Percentiles rank a stretch among this genome's conserved stretches.
These are phyloP conservation scores for Madurella mycetomatis DNA, from an alignment of 2,329 filamentous ascomycete genomes.

Conservation along the genomic window DNA sequence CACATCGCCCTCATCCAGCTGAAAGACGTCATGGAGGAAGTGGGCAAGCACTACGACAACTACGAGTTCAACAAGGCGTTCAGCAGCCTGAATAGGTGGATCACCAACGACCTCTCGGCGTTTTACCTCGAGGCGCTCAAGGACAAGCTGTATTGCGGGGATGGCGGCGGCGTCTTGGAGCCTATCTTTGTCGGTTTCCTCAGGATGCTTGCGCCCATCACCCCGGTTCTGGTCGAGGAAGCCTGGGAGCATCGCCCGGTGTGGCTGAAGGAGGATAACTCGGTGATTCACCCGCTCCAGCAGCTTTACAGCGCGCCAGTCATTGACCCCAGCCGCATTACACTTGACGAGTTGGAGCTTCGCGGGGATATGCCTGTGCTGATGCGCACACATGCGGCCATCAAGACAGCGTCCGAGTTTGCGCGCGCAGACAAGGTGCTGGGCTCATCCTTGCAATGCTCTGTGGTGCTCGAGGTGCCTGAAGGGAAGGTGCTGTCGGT, in stretches of 20 bases:
- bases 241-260: conserved; percentile 73
- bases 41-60: conserved; percentile 60
- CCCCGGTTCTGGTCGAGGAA: conserved; percentile 81
- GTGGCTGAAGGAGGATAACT: conserved; percentile 51
- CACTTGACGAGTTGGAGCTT: conserved; percentile 35
- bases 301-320: conserved; percentile 46
- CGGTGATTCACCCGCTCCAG: conserved; percentile 39
- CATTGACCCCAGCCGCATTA: conserved; percentile 38
- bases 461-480: conserved; percentile 54
- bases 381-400: conserved; percentile 55
- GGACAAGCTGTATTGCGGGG: conserved; percentile 83
- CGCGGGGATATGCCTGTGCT: conserved; percentile 44
- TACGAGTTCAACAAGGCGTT: conserved; percentile 82
- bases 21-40: conserved; percentile 57
- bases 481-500: conserved; percentile 32
- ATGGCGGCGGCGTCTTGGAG: conserved; percentile 59
- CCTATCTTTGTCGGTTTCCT: conserved; percentile 68
- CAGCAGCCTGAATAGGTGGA: conserved; percentile 71
- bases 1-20: conserved; percentile 76
- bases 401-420: conserved; percentile 72
- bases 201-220: conserved; percentile 75
- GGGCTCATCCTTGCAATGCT: conserved; percentile 76
- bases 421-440: conserved; percentile 68
- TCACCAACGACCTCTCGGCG: conserved; percentile 77
- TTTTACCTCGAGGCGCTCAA: conserved; percentile 94